Base-by-base conservation (phyloP, 148 eudicot genomes). In the Nyssa sinensis region DNA sequence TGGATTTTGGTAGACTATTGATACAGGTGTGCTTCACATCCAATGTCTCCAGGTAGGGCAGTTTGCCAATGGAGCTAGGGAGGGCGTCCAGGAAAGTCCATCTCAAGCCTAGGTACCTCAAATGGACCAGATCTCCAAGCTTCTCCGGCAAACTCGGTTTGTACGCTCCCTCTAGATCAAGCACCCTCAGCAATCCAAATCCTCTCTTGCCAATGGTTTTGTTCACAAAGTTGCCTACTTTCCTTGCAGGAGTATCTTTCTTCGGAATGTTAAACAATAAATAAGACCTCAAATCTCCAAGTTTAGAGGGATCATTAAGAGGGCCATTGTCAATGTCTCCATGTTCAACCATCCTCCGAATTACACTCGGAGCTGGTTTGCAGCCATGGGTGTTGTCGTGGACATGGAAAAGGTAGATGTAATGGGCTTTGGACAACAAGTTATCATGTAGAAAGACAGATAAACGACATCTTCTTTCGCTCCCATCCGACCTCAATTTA, bases 21-120 rank as follows among this genome's bases (percentile, higher is more conserved):
- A 87, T 78, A 41, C 55, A n/a, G 0, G 90, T 87, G 68, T 77
- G 86, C 84, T 87, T 87, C 47, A 87, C 27, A 72, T 87, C 90
- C 62, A 87, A 60, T 7, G 86, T 87, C 69, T 84, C 90, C 17
- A 87, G 86, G 76, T 75, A 78, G 39, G 75, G 65, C 63, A 87
- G 74, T 11, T 78, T 67, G 25, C 87, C 87, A 3, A 87, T 82
- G 0, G 90, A 84, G 68, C 59, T 5, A 5, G 87, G 90, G 63
- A 87, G 85, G n/a, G 23, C 44, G 55, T 87, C 90, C 51, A 82
- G 76, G 76, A 79, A 84, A 47, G 90, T 87, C 82, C 82, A 75
- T 74, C 90, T 84, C 47, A 87, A 77, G 27, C 90, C 90, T 75
- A 87, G 70, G 49, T 87, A 87, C 73, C 86, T 82, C 62, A 87